A percentile compares a stretch with the other conserved stretches of the same genome.
phyloP scores from a whole-genome alignment of 768 basidiomycete species.

The Suillus hirtellus region DNA sequence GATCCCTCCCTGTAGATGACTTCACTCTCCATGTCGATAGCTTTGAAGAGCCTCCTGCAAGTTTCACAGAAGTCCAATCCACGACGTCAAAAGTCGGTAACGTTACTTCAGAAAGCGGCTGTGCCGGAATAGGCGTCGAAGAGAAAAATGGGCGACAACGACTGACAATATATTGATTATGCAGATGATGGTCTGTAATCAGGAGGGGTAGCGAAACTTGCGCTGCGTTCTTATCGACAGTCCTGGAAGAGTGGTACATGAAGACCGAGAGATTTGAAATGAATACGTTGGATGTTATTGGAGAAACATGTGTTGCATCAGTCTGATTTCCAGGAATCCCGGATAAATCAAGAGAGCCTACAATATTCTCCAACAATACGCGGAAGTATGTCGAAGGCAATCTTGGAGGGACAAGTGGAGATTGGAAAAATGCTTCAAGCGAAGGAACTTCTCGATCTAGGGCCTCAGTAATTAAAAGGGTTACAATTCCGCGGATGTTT shows the following conservation, averaged over 20 bases:
- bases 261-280: constrained; percentile 59
- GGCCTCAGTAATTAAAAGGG: constrained; percentile 46
- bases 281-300: constrained; percentile 15
- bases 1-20: constrained; percentile 19
- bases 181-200: constrained; percentile 70
- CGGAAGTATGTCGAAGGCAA: constrained; percentile 54
- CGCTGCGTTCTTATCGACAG: constrained; percentile 12
- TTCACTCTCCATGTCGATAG: constrained; percentile 64
- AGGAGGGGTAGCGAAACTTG: constrained; percentile 62
- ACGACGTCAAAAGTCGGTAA: constrained; percentile 59
- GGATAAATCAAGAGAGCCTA: constrained; percentile 24
- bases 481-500: constrained; percentile 44
- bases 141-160: constrained; percentile 44
- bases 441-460: constrained; percentile 12
- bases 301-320: constrained; percentile 10
- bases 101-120: constrained; percentile 21
- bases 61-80: constrained; percentile 59
- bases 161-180: constrained; percentile 50
- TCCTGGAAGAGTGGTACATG: constrained; percentile 38
- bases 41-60: constrained; percentile 46
- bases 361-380: constrained; percentile 43
- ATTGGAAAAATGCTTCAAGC: constrained; percentile 49
- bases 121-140: constrained; percentile 15
- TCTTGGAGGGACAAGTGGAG: constrained; percentile 59
- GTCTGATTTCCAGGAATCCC: constrained; percentile 12